phyloP scores from a whole-genome alignment of 169 alveolate genomes.

The Amoebophrya sp. region DNA sequence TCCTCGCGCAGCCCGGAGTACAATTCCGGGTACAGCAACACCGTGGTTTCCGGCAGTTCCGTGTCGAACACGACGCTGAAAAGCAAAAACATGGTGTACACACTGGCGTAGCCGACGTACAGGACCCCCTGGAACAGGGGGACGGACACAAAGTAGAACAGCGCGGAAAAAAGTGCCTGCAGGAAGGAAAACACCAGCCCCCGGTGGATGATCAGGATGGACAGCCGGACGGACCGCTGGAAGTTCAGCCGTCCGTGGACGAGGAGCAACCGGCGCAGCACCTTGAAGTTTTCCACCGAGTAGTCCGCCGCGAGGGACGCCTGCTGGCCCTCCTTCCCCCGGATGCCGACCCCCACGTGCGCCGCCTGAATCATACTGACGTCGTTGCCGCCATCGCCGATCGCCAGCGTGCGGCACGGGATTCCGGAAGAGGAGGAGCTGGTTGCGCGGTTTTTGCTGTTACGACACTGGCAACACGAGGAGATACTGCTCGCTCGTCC shows the following conservation, averaged over 20 bases:
- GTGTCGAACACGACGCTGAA: slow-evolving; percentile 85
- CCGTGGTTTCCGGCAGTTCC: slow-evolving; percentile 76
- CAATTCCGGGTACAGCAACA: slow-evolving; percentile 49
- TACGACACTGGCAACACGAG: too few species aligned
- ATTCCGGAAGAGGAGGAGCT: too few species aligned
- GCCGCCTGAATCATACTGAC: slow-evolving; percentile 95
- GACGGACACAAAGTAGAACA: slow-evolving; percentile 85
- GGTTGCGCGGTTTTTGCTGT: too few species aligned
- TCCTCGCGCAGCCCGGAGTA: not conserved
- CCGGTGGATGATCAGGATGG: slow-evolving; percentile 92
- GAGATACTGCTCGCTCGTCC: too few species aligned
- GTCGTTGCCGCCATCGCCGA: slow-evolving; percentile 99
- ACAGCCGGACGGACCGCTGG: slow-evolving; percentile 82
- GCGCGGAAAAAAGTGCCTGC: slow-evolving; percentile 61
- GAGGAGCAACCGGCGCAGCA: slow-evolving; percentile 76
- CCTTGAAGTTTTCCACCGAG: slow-evolving; percentile 80
- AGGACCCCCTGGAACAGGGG: slow-evolving; percentile 95
- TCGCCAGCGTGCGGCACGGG: slow-evolving; percentile 83
- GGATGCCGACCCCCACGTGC: slow-evolving; percentile 91
- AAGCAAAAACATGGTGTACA: slow-evolving; percentile 91
- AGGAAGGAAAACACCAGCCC: slow-evolving; percentile 89
- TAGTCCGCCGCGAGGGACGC: slow-evolving; percentile 95
- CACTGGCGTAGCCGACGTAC: slow-evolving; percentile 94
- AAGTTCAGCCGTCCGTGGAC: slow-evolving; percentile 96
- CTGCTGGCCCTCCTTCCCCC: slow-evolving; percentile 93